phyloP scores from a whole-genome alignment of 140 eudicot species.

The Stevia rebaudiana region DNA sequence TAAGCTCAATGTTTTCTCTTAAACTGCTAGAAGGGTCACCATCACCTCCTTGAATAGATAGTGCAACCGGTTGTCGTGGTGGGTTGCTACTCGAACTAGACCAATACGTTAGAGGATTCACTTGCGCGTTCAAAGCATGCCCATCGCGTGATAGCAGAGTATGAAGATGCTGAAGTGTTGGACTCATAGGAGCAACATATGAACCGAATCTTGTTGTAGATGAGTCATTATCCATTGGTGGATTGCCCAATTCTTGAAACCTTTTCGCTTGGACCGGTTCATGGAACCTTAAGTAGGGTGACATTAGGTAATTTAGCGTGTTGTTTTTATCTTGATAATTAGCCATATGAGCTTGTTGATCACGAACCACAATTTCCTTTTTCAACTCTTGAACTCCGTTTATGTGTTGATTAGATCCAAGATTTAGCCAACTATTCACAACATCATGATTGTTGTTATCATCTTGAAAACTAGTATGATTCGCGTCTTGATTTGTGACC shows the following conservation, averaged over 20 bases:
- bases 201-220: not conserved
- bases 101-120: not conserved
- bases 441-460: too few species aligned
- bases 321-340: too few species aligned
- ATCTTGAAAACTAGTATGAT: too few species aligned
- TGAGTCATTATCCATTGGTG: not conserved
- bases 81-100: not conserved
- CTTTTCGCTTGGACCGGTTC: too few species aligned
- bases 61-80: not conserved
- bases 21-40: not conserved
- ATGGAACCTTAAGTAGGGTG: not conserved
- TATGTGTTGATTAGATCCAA: too few species aligned
- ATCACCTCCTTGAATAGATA: constrained; percentile 2
- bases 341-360: too few species aligned
- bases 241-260: not conserved
- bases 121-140: constrained; percentile 1
- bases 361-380: too few species aligned
- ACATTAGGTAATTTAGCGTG: not conserved
- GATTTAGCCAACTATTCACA: too few species aligned
- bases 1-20: not conserved
- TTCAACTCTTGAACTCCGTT: too few species aligned
- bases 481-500: not conserved
- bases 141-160: not conserved
- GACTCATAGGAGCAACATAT: not conserved
- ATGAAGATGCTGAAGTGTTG: not conserved